Conservation (phyloP, 495 filamentous ascomycete genomes). For the Annulohypoxylon maeteangense region DNA sequence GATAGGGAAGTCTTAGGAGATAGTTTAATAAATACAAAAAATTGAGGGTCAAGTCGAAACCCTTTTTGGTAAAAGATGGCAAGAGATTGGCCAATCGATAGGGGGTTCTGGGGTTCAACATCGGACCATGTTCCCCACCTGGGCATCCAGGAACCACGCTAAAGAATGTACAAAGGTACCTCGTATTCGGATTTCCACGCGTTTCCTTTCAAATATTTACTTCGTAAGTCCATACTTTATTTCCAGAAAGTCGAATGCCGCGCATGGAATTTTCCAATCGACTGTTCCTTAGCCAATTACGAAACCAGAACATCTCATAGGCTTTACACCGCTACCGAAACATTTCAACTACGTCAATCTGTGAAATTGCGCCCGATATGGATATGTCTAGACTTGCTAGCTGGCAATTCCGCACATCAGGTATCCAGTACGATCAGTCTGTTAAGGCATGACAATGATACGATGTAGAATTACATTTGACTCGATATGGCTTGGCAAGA, state of each 20-base stretch:
- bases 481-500: slow-evolving; percentile 28
- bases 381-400: background rate
- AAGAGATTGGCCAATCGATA: slow-evolving; percentile 47
- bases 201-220: background rate
- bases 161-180: slow-evolving; percentile 30
- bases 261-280: background rate
- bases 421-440: slow-evolving; percentile 23
- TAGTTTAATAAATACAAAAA: slow-evolving; percentile 41
- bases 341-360: slow-evolving; percentile 8
- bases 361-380: slow-evolving; percentile 25
- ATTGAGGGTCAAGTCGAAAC: slow-evolving; percentile 15
- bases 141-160: background rate
- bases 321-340: slow-evolving; percentile 32
- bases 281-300: slow-evolving; percentile 6
- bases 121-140: slow-evolving; percentile 21
- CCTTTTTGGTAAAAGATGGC: slow-evolving; percentile 41
- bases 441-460: slow-evolving; percentile 38
- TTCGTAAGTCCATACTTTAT: background rate
- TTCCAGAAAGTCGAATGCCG: background rate
- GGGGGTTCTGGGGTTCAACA: slow-evolving; percentile 30
- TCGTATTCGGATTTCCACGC: slow-evolving; percentile 39
- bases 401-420: slow-evolving; percentile 3
- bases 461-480: slow-evolving; percentile 40
- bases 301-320: slow-evolving; percentile 17
- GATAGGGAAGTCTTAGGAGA: slow-evolving; percentile 27